Base-by-base conservation (phyloP, 1,284 basidiomycete genomes). In the Cutaneotrichosporon cutaneum region DNA sequence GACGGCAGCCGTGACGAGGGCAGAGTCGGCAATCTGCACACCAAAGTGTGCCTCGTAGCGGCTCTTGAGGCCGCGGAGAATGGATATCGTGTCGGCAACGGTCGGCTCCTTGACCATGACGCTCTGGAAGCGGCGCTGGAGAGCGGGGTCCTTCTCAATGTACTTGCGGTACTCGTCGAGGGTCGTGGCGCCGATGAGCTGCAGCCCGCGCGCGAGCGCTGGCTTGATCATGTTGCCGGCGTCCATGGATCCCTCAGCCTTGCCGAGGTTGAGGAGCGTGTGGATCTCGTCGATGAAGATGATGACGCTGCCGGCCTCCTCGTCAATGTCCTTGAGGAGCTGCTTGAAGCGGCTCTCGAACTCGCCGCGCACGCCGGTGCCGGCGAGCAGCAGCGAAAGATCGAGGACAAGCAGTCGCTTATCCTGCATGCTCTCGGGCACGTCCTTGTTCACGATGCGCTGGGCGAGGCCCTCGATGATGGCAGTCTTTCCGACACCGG, bases 341-440 rank as follows among this genome's bases (percentile, higher is more conserved):
- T 86, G 87, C 75, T 92, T 93, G 83, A 95, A 93, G 70, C 92
- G 92, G 75, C 91, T 90, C 70, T 96, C 93, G 63, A 95, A 95
- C 64, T 91, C 88, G 2, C 93, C 94, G 33, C 92, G 86, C 53
- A 94, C 88, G 0, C 90, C 91, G 0, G 92, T 90, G 3, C 92
- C 92, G 14, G 90, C 90, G 79, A 95, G 85, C 26, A 94, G 85
- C 1, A 87, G 85, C 0, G 90, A 84, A 2, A 94, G 82, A 76
- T 94, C 92, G 54, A 94, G 84, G 0, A 90, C 86, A 3, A 94
- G 83, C 0, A 94, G 87, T 21, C 88, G 85, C 76, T 92, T 94
- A 69, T 87, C 81, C 66, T 93, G 89, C 10, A 95, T 52, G 62
- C 90, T 89, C 82, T 93, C 93, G 13, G 94, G 94, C 2, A 96